Conservation (phyloP, 2,329 filamentous ascomycete genomes). For the Didymella sp. region DNA sequence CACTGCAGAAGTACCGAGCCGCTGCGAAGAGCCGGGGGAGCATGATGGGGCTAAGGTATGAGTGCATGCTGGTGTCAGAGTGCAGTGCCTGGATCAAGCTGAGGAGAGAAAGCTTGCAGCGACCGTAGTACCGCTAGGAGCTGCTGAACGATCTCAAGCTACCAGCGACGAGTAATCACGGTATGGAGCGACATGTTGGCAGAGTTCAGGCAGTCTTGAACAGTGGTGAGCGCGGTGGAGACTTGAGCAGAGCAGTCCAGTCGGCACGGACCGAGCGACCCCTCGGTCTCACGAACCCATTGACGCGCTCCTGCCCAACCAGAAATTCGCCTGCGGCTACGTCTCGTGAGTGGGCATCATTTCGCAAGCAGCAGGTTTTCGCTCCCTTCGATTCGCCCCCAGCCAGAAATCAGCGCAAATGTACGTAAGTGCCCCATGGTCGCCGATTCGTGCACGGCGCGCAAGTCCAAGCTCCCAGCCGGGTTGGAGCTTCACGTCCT, state of each 20-base stretch:
- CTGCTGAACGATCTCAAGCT: neutral
- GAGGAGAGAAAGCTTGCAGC: neutral
- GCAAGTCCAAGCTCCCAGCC: conserved; percentile 4
- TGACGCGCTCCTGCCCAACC: conserved; percentile 6
- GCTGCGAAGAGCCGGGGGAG: neutral
- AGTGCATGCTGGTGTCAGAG: conserved; percentile 1
- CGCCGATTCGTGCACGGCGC: conserved; percentile 4
- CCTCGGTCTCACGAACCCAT: neutral
- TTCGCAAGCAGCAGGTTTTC: neutral
- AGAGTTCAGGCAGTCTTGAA: too few species aligned
- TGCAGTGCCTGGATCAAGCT: neutral
- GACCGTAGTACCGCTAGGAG: neutral
- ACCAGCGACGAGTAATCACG: neutral
- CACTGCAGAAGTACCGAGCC: neutral
- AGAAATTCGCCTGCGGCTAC: conserved; percentile 5
- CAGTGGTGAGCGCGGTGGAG: neutral
- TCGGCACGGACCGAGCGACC: conserved; percentile 9
- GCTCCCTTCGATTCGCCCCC: conserved; percentile 4
- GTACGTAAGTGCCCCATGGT: neutral
- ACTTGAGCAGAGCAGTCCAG: neutral
- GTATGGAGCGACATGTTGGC: neutral
- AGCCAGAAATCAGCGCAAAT: neutral
- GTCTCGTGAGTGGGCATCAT: conserved; percentile 10
- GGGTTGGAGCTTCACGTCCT: neutral
- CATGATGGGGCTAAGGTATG: neutral